Evolutionary conservation across 2,329 filamentous ascomycete species (phyloP).

Genomic region (Colletotrichum sp.): DNA sequence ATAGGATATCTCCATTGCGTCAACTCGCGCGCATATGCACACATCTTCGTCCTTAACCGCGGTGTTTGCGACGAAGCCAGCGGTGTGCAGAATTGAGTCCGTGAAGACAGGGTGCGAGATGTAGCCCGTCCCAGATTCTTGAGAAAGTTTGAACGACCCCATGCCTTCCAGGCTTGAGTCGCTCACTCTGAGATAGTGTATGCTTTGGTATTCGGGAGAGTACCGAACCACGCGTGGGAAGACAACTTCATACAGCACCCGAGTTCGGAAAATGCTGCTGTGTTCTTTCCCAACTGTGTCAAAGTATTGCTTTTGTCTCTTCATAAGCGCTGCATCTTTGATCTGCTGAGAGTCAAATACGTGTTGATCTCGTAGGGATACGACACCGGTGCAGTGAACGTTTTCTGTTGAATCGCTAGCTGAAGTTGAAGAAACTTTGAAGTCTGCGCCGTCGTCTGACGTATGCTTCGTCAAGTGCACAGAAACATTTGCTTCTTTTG

Average conservation of each 20-base stretch:
- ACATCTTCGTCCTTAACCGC: neutral
- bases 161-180: neutral
- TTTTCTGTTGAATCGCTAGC: neutral
- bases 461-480: neutral
- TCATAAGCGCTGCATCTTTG: neutral
- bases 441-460: neutral
- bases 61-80: neutral
- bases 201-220: neutral
- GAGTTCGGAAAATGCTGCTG: neutral
- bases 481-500: neutral
- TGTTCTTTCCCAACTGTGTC: neutral
- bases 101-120: neutral
- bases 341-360: neutral
- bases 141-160: neutral
- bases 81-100: neutral
- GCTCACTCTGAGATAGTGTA: neutral
- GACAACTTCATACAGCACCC: neutral
- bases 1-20: neutral
- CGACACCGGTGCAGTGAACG: neutral
- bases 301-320: neutral
- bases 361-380: neutral
- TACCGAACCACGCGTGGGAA: neutral
- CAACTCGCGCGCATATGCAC: neutral
- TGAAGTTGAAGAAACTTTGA: neutral
- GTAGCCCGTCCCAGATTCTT: neutral